Percentiles rank a stretch among this genome's conserved stretches.
These are phyloP conservation scores for Lyophyllum atratum DNA, from an alignment of 768 basidiomycete genomes.

Conservation along the genomic window DNA sequence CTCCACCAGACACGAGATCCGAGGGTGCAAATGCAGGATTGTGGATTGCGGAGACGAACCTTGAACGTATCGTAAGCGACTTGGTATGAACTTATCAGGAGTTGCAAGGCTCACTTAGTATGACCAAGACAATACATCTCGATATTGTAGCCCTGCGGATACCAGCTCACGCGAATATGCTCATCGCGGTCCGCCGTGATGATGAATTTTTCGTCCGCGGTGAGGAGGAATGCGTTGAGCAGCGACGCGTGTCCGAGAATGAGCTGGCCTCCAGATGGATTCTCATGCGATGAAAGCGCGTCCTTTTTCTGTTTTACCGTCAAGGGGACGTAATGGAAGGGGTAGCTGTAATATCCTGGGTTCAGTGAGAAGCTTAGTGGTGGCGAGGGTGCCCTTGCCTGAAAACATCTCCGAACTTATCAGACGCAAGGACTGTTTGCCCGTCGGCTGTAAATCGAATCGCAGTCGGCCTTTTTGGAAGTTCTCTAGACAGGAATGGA, in stretches of 20 bases:
- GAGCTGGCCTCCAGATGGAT: constrained; percentile 67
- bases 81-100: not conserved
- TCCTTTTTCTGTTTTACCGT: constrained; percentile 35
- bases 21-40: constrained; percentile 50
- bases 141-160: constrained; percentile 81
- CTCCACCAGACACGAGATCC: constrained; percentile 82
- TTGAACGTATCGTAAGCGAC: constrained; percentile 25
- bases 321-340: constrained; percentile 45
- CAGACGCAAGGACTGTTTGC: constrained; percentile 75
- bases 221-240: constrained; percentile 72
- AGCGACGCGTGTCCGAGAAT: constrained; percentile 89
- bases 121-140: constrained; percentile 89
- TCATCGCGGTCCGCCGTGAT: constrained; percentile 95
- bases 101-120: constrained; percentile 54
- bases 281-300: constrained; percentile 61
- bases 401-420: constrained; percentile 96
- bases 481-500: constrained; percentile 50
- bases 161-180: constrained; percentile 91
- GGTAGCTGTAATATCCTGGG: constrained; percentile 48
- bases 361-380: not conserved
- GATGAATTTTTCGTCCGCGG: constrained; percentile 68
- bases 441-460: constrained; percentile 63
- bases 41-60: constrained; percentile 84
- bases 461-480: constrained; percentile 81
- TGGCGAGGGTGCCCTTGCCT: constrained; percentile 44